Percentiles rank a stretch among this genome's conserved stretches.
Evolutionary conservation across 179 eudicot species (phyloP).

Genomic region (Vitellaria paradoxa): DNA sequence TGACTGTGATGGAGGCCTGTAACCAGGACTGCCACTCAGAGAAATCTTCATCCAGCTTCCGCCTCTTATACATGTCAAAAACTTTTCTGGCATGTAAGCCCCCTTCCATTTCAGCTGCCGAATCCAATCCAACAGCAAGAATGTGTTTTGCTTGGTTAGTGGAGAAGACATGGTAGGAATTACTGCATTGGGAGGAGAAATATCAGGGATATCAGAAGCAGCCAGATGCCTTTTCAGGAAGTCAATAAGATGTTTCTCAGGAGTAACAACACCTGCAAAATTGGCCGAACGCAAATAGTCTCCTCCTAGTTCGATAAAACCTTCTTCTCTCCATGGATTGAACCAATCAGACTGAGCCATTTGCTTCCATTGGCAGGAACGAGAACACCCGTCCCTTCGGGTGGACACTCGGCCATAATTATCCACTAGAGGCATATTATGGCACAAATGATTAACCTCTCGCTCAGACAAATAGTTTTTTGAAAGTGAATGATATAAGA

Average conservation of each 20-base stretch:
- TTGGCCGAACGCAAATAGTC: slow-evolving; percentile 33
- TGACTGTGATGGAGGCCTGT: slow-evolving; percentile 52
- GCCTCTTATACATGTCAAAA: slow-evolving; percentile 37
- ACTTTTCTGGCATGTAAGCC: slow-evolving; percentile 28
- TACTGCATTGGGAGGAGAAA: slow-evolving; percentile 51
- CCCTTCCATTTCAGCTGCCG: slow-evolving; percentile 24
- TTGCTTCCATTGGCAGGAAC: slow-evolving; percentile 61
- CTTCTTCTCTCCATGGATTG: slow-evolving; percentile 51
- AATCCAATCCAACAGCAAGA: slow-evolving; percentile 62
- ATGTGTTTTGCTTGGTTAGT: slow-evolving; percentile 42
- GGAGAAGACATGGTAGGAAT: slow-evolving; percentile 47
- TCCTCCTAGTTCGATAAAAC: slow-evolving; percentile 45
- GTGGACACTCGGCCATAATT: slow-evolving; percentile 32
- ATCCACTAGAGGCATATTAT: slow-evolving; percentile 49
- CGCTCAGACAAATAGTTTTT: slow-evolving; percentile 18
- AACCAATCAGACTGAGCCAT: slow-evolving; percentile 55
- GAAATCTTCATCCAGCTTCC: slow-evolving; percentile 62
- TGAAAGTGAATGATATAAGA: slow-evolving; percentile 39
- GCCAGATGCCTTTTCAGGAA: slow-evolving; percentile 33
- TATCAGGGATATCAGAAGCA: slow-evolving; percentile 56
- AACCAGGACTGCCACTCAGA: slow-evolving; percentile 37
- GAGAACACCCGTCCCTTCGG: slow-evolving; percentile 31
- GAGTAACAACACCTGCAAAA: slow-evolving; percentile 33
- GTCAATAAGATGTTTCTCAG: slow-evolving; percentile 24
- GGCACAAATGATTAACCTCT: slow-evolving; percentile 27